Conservation (phyloP, 768 basidiomycete species). For the Leccinellum albellum region DNA sequence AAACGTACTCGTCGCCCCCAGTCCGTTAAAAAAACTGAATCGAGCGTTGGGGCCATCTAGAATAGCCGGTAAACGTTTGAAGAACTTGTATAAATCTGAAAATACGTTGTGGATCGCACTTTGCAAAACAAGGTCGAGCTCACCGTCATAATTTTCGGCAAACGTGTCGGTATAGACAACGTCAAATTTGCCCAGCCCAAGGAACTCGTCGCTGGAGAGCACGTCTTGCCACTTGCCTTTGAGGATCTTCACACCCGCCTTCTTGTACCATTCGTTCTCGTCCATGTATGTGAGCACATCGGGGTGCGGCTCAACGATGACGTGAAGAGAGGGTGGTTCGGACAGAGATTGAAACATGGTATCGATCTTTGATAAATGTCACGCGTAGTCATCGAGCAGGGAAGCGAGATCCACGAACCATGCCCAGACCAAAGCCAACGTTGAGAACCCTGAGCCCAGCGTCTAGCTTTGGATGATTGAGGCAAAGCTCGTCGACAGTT, state of each 20-base stretch:
- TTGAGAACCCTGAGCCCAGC: slow-evolving; percentile 71
- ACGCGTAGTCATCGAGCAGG: slow-evolving; percentile 1
- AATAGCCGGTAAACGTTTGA: slow-evolving; percentile 74
- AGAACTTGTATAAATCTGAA: slow-evolving; percentile 72
- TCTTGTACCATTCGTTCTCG: slow-evolving; percentile 71
- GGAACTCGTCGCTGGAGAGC: slow-evolving; percentile 55
- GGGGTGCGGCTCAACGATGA: slow-evolving; percentile 92
- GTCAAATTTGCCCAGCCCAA: slow-evolving; percentile 74
- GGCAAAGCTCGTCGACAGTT: slow-evolving; percentile 67
- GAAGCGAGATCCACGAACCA: slow-evolving; percentile 45
- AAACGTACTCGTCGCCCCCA: slow-evolving; percentile 85
- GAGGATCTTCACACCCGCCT: slow-evolving; percentile 71
- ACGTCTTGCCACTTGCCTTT: slow-evolving; percentile 96
- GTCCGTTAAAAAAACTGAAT: slow-evolving; percentile 95
- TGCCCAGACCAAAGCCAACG: slow-evolving; percentile 92
- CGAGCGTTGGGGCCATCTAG: slow-evolving; percentile 69
- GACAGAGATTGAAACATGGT: slow-evolving; percentile 66
- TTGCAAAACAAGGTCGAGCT: slow-evolving; percentile 1
- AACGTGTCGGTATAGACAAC: slow-evolving; percentile 92
- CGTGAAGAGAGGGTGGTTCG: slow-evolving; percentile 63
- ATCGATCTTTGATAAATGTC: slow-evolving; percentile 60
- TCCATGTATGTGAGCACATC: slow-evolving; percentile 86
- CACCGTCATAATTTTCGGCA: slow-evolving; percentile 77
- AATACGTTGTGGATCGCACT: background rate
- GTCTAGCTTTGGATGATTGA: slow-evolving; percentile 42